A percentile compares a stretch with the other conserved stretches of the same genome.
These are phyloP conservation scores for Schizophyllum commune DNA, from an alignment of 1,284 basidiomycete species.

Conservation along the genomic window DNA sequence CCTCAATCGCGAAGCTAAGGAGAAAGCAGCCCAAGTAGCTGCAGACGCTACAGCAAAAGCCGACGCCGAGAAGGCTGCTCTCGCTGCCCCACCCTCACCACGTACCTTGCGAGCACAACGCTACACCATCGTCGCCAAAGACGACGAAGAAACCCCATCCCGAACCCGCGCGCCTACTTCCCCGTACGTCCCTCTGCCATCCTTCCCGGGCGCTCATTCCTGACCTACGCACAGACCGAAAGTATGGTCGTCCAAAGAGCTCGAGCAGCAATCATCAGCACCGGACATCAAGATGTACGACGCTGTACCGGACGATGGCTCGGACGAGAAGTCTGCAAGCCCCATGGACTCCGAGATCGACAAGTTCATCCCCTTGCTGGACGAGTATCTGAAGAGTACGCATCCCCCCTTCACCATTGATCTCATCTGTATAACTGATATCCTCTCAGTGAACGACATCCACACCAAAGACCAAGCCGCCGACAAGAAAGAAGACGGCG, in stretches of 20 bases:
- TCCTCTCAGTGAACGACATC: conserved; percentile 27
- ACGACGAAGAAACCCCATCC: conserved; percentile 17
- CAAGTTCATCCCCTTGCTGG: conserved; percentile 62
- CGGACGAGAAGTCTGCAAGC: conserved; percentile 24
- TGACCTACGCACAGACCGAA: conserved; percentile 35
- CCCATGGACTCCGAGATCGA: conserved; percentile 55
- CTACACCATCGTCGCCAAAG: conserved; percentile 36
- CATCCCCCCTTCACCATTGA: background rate
- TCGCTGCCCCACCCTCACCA: conserved; percentile 15
- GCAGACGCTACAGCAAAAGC: background rate
- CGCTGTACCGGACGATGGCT: conserved; percentile 37
- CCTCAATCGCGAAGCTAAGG: background rate
- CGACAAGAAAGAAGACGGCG: background rate
- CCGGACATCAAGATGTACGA: conserved; percentile 55
- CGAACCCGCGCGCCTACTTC: conserved; percentile 18
- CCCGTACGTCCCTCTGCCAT: conserved; percentile 21
- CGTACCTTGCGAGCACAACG: conserved; percentile 23
- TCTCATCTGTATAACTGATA: background rate
- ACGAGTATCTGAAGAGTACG: conserved; percentile 62
- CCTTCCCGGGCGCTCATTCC: conserved; percentile 1
- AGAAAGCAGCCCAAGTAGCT: background rate
- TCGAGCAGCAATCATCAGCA: conserved; percentile 23
- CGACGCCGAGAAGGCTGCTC: conserved; percentile 8
- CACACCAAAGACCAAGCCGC: conserved; percentile 6
- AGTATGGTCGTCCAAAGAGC: conserved; percentile 44